Evolutionary conservation across 2,329 filamentous ascomycete genomes (phyloP), one percentile per base, ranked within the genome.

Genomic region (Tothia fuscella): DNA sequence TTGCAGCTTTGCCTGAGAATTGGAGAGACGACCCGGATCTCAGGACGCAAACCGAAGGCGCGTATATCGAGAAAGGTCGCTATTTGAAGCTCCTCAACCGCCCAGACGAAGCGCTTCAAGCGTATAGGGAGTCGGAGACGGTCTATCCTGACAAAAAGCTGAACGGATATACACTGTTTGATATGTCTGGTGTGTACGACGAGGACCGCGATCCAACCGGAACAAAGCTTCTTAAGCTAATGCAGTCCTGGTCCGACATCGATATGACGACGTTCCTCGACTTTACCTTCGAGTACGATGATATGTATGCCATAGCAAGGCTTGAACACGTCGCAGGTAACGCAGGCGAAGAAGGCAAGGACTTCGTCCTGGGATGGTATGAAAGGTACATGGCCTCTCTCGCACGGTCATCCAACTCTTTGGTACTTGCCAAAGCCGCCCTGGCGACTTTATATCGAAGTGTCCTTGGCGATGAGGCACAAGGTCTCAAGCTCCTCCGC

Each of bases 401-500:
- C 25, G 14, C 13, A 19, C 17, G 10, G 22, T 5, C 28, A 20
- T 32, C 36, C 26, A 19, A 12, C 26, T 16, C 12, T 12, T 6
- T 13, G 6, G 30, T 47, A 25, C 44, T 42, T 20, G n/a, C 45
- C 10, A 32, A 37, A n/a, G 13, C 19, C 12, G 21, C 24, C 2
- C 21, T 45, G 7, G 47, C 44, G 3, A 26, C 40, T 25, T 41
- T 44, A 14, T 44, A 48, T 26, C 6, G 21, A 14, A 38, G 20
- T 10, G 44, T 45, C 13, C 24, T 45, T 4, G 34, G 25, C 2
- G 34, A 50, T 17, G 6, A 25, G 5, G 44, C 42, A 2, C 48
- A 48, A 35, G 43, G 46, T 6, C 47, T 38, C 21, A 36, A 43
- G 19, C 19, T 38, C 10, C 25, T 46, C 37, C 30, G 30, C 3